Conservation (phyloP, 202 grass and related monocot species). For the Cymbopogon flexuosus region DNA sequence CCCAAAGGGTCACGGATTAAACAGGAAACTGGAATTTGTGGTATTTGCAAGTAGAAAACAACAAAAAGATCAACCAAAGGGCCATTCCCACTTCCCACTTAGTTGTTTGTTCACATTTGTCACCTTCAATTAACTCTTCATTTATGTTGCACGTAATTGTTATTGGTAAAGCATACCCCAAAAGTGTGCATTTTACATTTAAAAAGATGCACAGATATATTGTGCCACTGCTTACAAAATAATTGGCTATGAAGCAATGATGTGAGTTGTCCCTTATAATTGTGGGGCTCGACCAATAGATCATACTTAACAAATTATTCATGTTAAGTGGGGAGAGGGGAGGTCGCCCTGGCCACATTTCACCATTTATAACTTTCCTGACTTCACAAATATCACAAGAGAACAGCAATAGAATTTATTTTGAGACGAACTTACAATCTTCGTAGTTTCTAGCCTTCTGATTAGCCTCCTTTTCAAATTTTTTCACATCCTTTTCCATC, state of each 20-base stretch:
- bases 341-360: background rate
- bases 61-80: background rate
- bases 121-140: background rate
- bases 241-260: constrained; percentile 12
- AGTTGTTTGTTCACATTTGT: background rate
- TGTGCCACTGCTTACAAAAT: background rate
- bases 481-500: constrained; percentile 73
- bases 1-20: background rate
- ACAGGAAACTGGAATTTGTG: background rate
- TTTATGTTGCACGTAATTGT: background rate
- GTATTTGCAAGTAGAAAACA: background rate
- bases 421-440: constrained; percentile 51
- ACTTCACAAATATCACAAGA: background rate
- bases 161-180: background rate
- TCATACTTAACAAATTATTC: background rate
- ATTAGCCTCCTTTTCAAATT: constrained; percentile 65
- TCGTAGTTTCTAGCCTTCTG: constrained; percentile 50
- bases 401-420: constrained; percentile 12
- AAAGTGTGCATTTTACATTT: background rate
- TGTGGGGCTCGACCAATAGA: background rate
- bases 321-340: background rate
- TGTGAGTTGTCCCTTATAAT: background rate
- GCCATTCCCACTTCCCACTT: background rate
- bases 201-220: background rate
- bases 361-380: background rate